These are phyloP conservation scores for Aspergillus sojae DNA, from an alignment of 2,329 filamentous ascomycete species.

Conservation along the genomic window DNA sequence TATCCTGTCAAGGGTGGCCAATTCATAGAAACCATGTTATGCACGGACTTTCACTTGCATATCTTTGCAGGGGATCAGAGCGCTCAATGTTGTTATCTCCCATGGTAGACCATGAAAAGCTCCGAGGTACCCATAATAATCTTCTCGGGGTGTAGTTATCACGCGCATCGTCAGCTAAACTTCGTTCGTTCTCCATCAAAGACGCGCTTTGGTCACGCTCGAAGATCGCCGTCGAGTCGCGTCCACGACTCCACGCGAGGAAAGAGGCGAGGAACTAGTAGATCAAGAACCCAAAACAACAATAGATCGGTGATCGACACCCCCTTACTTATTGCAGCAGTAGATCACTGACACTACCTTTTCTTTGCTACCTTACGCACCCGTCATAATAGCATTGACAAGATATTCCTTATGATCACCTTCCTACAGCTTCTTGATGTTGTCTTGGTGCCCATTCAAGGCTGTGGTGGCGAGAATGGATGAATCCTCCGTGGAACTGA, in stretches of 20 bases:
- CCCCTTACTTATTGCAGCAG: not conserved
- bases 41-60: not conserved
- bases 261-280: not conserved
- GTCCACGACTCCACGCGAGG: not conserved
- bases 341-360: not conserved
- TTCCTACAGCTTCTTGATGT: not conserved
- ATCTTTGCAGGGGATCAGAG: not conserved
- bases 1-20: not conserved
- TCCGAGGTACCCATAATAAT: not conserved
- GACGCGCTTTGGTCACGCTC: not conserved
- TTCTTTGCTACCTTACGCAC: not conserved
- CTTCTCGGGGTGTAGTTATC: not conserved
- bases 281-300: not conserved
- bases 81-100: not conserved
- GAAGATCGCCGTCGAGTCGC: not conserved
- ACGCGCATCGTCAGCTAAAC: not conserved
- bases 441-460: not conserved
- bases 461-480: not conserved
- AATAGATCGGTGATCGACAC: not conserved
- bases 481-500: not conserved
- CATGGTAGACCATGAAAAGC: not conserved
- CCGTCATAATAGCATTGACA: not conserved
- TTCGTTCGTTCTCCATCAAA: not conserved
- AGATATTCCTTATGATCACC: not conserved
- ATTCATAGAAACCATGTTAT: not conserved